Conservation (phyloP, 2,329 filamentous ascomycete species). For the Lizonia empirigonia region DNA sequence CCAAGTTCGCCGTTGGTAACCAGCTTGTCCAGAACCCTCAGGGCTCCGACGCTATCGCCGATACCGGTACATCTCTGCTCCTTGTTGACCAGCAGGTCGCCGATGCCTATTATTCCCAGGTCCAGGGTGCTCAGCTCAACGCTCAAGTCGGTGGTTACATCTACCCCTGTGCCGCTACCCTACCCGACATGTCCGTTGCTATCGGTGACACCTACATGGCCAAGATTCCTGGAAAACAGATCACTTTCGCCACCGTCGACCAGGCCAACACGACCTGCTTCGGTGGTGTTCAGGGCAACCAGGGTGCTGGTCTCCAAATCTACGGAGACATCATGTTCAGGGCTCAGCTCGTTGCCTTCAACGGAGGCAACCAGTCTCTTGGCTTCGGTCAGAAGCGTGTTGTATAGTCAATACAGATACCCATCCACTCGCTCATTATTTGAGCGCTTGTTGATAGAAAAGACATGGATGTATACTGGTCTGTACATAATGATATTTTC, state of each 20-base stretch:
- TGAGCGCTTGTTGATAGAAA: constrained; percentile 11
- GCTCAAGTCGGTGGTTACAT: constrained; percentile 50
- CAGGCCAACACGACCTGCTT: constrained; percentile 62
- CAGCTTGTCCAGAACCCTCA: constrained; percentile 61
- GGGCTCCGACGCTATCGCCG: constrained; percentile 53
- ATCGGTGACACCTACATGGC: constrained; percentile 65
- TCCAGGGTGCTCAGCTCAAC: constrained; percentile 47
- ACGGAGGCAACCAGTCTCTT: constrained; percentile 58
- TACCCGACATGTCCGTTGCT: constrained; percentile 58
- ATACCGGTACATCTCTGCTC: constrained; percentile 67
- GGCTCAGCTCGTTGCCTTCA: constrained; percentile 65
- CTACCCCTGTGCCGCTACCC: constrained; percentile 50
- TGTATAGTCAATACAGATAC: background rate
- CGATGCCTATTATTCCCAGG: constrained; percentile 52
- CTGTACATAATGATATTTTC: constrained; percentile 17
- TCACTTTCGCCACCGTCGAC: constrained; percentile 49
- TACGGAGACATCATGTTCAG: constrained; percentile 67
- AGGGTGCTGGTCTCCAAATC: constrained; percentile 62
- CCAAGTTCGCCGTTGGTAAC: constrained; percentile 62
- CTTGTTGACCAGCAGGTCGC: constrained; percentile 62
- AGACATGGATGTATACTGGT: constrained; percentile 9
- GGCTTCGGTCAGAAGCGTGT: constrained; percentile 54
- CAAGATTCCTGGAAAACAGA: constrained; percentile 56
- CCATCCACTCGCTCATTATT: background rate
- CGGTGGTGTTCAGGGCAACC: constrained; percentile 68